Evolutionary conservation across 2,329 filamentous ascomycete genomes (phyloP).

Genomic region (Aspergillus thermomutatus): DNA sequence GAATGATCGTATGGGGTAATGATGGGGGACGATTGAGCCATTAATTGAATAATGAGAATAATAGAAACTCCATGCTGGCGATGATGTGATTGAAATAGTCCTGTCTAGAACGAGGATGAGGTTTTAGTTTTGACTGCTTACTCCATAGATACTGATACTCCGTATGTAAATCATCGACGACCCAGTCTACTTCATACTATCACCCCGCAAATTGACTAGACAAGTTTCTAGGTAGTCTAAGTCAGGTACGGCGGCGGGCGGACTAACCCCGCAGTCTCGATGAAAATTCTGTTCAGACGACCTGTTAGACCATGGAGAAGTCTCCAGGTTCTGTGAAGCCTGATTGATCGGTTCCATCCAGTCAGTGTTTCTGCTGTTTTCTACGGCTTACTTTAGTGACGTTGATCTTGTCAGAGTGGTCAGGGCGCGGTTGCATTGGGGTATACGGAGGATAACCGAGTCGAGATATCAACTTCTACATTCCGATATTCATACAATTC

Average conservation of each 20-base stretch:
- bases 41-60: slow-evolving; percentile 18
- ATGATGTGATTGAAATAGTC: slow-evolving; percentile 17
- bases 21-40: background rate
- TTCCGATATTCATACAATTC: background rate
- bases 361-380: background rate
- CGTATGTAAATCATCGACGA: slow-evolving; percentile 40
- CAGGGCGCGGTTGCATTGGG: background rate
- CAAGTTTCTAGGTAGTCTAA: slow-evolving; percentile 13
- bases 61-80: slow-evolving; percentile 29
- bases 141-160: too few species aligned
- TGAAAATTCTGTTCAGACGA: slow-evolving; percentile 5
- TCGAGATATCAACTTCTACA: background rate
- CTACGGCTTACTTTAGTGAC: background rate
- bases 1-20: background rate
- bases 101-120: background rate
- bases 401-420: background rate
- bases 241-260: slow-evolving; percentile 20
- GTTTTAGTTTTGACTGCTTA: background rate
- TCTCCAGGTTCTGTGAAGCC: background rate
- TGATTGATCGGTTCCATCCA: background rate
- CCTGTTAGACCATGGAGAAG: slow-evolving; percentile 8
- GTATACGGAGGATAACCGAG: background rate
- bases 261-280: slow-evolving; percentile 16
- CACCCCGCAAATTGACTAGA: slow-evolving; percentile 18
- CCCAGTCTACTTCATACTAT: background rate